Percentiles rank a stretch among this genome's conserved stretches.
phyloP scores from a whole-genome alignment of 495 filamentous ascomycete species.

The Talaromyces trachyspermus region DNA sequence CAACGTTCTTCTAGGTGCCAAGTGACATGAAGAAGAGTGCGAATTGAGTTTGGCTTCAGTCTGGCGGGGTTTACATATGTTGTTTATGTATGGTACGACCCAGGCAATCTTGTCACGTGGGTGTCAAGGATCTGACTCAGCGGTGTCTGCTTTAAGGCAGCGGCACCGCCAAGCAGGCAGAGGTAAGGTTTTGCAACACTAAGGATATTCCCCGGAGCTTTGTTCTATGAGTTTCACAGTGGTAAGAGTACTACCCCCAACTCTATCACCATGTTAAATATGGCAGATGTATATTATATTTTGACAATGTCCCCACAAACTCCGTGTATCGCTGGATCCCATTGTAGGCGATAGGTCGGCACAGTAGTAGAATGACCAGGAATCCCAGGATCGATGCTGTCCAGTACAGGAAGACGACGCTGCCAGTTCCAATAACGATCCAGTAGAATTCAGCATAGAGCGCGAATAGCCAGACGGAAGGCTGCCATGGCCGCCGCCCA shows the following conservation, averaged over 20 bases:
- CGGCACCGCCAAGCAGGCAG: too few relatives aligned
- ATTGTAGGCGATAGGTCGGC: constrained; percentile 17
- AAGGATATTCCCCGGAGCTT: too few relatives aligned
- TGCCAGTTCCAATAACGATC: constrained; percentile 1
- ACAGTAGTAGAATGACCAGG: constrained; percentile 16
- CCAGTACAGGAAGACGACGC: constrained; percentile 15
- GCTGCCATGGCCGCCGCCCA: constrained; percentile 9
- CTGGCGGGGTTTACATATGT: background rate
- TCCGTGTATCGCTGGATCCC: constrained; percentile 11
- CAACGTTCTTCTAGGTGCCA: background rate
- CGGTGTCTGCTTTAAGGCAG: too few relatives aligned
- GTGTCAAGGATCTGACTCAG: too few relatives aligned
- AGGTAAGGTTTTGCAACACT: too few relatives aligned
- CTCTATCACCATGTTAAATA: constrained; percentile 17
- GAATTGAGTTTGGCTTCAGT: background rate
- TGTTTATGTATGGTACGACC: background rate
- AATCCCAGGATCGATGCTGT: constrained; percentile 11
- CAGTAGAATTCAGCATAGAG: constrained; percentile 7
- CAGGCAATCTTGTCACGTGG: background rate
- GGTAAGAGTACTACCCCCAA: constrained; percentile 14
- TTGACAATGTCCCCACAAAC: constrained; percentile 12
- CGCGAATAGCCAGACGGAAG: constrained; percentile 11
- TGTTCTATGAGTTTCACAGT: too few relatives aligned
- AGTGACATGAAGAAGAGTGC: background rate
- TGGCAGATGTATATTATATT: constrained; percentile 13